Percentiles rank a stretch among this genome's conserved stretches.
Conservation (phyloP, 352 stramenopile genomes). For the Globisporangium rhizosaccharum region DNA sequence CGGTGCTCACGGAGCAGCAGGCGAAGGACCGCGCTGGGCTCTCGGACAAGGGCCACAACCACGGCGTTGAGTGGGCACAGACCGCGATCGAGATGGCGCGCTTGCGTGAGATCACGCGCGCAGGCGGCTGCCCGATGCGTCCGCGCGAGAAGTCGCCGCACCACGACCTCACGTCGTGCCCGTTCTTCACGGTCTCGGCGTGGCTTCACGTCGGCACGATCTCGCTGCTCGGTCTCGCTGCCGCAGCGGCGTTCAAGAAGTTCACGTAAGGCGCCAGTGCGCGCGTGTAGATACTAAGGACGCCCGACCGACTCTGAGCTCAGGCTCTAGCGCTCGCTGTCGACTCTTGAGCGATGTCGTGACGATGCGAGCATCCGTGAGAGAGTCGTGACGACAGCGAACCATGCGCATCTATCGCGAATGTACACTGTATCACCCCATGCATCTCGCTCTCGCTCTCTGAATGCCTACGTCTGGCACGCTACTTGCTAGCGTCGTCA, state of each 20-base stretch:
- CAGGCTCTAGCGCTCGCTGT: no score
- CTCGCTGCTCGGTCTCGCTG: slow-evolving; percentile 44
- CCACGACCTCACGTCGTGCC: slow-evolving; percentile 66
- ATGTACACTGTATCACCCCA: no score
- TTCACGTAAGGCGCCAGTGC: slow-evolving; percentile 25
- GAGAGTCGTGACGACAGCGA: no score
- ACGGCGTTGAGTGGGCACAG: slow-evolving; percentile 95
- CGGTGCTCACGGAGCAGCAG: slow-evolving; percentile 95
- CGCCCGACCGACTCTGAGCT: no score
- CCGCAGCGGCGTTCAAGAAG: slow-evolving; percentile 48
- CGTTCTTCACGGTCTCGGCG: slow-evolving; percentile 73
- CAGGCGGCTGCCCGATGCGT: slow-evolving; percentile 66
- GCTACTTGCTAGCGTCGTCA: no score
- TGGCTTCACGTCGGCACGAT: slow-evolving; percentile 73
- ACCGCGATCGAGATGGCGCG: slow-evolving; percentile 96
- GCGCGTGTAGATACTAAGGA: no score
- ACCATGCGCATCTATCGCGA: no score
- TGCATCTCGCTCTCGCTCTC: no score
- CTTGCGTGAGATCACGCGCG: slow-evolving; percentile 67
- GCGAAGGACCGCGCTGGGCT: slow-evolving; percentile 89
- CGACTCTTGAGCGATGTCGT: no score
- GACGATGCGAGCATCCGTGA: no score
- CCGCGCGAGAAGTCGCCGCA: slow-evolving; percentile 58
- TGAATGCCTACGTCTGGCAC: no score
- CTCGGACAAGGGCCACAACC: slow-evolving; percentile 88